A percentile compares a stretch with the other conserved stretches of the same genome.
These are phyloP conservation scores for Sugiyamaella paludigena DNA, from an alignment of 1,139 yeast genomes.

Conservation along the genomic window DNA sequence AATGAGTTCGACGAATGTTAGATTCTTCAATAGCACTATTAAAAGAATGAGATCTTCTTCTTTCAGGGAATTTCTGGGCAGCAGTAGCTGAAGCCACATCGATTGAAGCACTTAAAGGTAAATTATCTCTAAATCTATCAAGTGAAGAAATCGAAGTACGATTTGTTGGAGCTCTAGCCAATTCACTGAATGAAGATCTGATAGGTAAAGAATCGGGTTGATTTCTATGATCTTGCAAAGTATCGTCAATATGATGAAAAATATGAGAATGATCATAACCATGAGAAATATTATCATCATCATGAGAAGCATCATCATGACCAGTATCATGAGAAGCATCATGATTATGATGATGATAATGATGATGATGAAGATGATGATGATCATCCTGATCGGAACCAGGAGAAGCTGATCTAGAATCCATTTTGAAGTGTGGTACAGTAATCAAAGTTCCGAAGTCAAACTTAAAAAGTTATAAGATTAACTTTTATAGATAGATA, in stretches of 20 bases:
- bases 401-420: conserved; percentile 12
- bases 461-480: too few relatives aligned
- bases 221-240: conserved; percentile 34
- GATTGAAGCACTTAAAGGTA: conserved; percentile 12
- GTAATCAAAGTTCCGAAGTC: too few relatives aligned
- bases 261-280: conserved; percentile 2
- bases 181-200: conserved; percentile 22
- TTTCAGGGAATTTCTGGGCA: conserved; percentile 8
- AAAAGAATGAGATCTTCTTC: conserved; percentile 10
- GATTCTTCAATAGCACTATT: neutral
- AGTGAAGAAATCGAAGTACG: conserved; percentile 4
- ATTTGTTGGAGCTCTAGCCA: conserved; percentile 12
- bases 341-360: conserved; percentile 1
- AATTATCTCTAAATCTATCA: conserved; percentile 2
- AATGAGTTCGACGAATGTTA: conserved; percentile 11
- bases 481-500: too few relatives aligned
- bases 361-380: neutral
- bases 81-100: conserved; percentile 17
- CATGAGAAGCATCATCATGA: conserved; percentile 8
- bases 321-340: neutral
- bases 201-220: conserved; percentile 36
- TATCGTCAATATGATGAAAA: conserved; percentile 13
- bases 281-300: conserved; percentile 14
- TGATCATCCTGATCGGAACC: conserved; percentile 1
- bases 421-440: conserved; percentile 5